Percentiles rank a stretch among this genome's conserved stretches.
These are phyloP conservation scores for Cyclocybe cylindracea DNA, from an alignment of 768 basidiomycete genomes.

Conservation along the genomic window DNA sequence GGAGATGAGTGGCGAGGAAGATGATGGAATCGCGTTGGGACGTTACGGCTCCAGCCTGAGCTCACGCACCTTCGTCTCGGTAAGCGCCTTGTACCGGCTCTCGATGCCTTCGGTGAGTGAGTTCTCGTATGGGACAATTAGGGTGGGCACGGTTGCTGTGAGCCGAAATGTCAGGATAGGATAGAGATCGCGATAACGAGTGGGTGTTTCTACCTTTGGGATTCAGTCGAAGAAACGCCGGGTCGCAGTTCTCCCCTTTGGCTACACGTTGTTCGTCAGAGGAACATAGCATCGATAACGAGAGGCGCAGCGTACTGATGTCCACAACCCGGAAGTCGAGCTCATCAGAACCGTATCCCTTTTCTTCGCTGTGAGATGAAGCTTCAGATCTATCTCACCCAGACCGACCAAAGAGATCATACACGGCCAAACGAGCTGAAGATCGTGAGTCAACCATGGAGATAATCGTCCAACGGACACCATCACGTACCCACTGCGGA, in stretches of 20 bases:
- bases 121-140: conserved; percentile 82
- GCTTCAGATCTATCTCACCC: not conserved
- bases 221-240: conserved; percentile 77
- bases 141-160: conserved; percentile 75
- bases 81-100: conserved; percentile 78
- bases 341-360: conserved; percentile 83
- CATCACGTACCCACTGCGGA: conserved; percentile 56
- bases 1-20: not conserved
- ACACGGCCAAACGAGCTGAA: conserved; percentile 61
- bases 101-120: conserved; percentile 70
- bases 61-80: conserved; percentile 63
- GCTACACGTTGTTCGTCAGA: conserved; percentile 33
- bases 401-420: conserved; percentile 19
- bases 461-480: not conserved
- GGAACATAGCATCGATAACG: not conserved
- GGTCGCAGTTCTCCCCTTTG: conserved; percentile 79
- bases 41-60: no score
- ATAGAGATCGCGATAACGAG: not conserved
- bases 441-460: not conserved
- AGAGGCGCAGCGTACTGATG: conserved; percentile 41
- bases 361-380: conserved; percentile 55
- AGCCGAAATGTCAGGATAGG: not conserved
- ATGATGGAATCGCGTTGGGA: not conserved
- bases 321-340: conserved; percentile 70
- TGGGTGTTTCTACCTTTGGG: conserved; percentile 53